Evolutionary conservation across 2,329 filamentous ascomycete genomes (phyloP), one percentile per base, ranked within the genome.

Genomic region (Colletotrichum salicis): DNA sequence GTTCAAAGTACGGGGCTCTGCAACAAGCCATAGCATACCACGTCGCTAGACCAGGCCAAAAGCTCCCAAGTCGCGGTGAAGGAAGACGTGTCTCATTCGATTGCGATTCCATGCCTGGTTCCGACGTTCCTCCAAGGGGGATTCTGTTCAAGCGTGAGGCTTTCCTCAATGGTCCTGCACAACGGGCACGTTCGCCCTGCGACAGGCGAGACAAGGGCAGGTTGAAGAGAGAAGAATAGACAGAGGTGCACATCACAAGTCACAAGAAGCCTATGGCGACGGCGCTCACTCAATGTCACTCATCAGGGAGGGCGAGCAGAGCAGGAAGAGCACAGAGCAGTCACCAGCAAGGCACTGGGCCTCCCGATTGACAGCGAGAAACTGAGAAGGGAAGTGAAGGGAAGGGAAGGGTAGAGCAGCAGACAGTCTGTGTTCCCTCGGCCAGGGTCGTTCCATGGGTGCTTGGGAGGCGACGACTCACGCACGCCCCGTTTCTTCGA

Each of bases 401-500:
- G 59, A 29, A 29, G 62, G 55, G 56, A 55, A 66, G 29, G 41
- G 35, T 51, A 61, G 64, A 58, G 64, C 69, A 72, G 33, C 61
- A 66, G 61, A 60, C 67, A 71, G 67, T 62, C 67, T 29, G 67
- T 70, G 70, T 66, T 33, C 51, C 35, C 61, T 52, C 61, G 15
- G 62, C 61, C 70, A 72, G 66, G 70, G 70, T 72, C 70, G 52
- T 72, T 62, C 67, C 70, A 72, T 72, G 67, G 59, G 69, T 48
- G 41, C 55, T 59, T 45, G 45, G 55, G 65, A 3, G 67, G 55
- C 60, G 60, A 57, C 70, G 70, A 72, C 70, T 71, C 70, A 72
- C 70, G 62, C 70, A 72, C 70, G 67, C 70, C 70, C 70, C 70
- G 62, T 71, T 72, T 70, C 70, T 70, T 72, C 61, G 66, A 71